Conservation (phyloP, 2,329 filamentous ascomycete genomes). For the Hypoxylon sp. region DNA sequence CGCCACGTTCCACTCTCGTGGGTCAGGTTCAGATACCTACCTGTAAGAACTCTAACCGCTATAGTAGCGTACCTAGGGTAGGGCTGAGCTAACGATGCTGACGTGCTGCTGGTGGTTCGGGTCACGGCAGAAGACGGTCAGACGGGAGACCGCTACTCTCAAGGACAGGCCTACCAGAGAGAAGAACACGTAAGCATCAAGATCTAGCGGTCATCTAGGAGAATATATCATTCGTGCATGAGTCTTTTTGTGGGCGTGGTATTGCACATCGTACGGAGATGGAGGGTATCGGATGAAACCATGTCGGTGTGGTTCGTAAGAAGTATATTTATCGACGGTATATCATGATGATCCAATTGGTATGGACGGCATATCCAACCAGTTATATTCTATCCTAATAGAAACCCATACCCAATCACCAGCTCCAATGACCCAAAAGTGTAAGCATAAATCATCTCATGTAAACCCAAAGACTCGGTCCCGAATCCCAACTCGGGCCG, state of each 20-base stretch:
- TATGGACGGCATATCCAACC: conserved; percentile 17
- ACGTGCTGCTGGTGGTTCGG: conserved; percentile 26
- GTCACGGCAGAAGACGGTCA: conserved; percentile 19
- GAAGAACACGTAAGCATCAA: conserved; percentile 2
- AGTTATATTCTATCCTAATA: conserved; percentile 12
- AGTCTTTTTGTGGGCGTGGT: neutral
- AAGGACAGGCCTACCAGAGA: neutral
- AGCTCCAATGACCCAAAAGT: neutral
- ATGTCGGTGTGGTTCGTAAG: neutral
- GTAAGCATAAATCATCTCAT: neutral
- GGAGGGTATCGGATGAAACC: neutral
- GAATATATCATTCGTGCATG: neutral
- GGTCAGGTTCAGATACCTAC: conserved; percentile 12
- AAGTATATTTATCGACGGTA: conserved; percentile 13
- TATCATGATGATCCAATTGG: conserved; percentile 3
- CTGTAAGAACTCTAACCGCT: conserved; percentile 34
- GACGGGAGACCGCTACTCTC: conserved; percentile 15
- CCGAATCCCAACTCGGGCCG: neutral
- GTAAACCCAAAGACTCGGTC: conserved; percentile 4
- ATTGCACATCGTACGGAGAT: neutral
- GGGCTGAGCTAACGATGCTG: conserved; percentile 38
- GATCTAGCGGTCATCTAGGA: neutral
- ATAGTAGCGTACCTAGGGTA: conserved; percentile 9
- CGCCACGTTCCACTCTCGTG: conserved; percentile 12
- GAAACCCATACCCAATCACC: neutral